Percentiles rank a stretch among this genome's conserved stretches.
Evolutionary conservation across 78 protist genomes (phyloP).

Genomic region (Dictyostelium discoideum): DNA sequence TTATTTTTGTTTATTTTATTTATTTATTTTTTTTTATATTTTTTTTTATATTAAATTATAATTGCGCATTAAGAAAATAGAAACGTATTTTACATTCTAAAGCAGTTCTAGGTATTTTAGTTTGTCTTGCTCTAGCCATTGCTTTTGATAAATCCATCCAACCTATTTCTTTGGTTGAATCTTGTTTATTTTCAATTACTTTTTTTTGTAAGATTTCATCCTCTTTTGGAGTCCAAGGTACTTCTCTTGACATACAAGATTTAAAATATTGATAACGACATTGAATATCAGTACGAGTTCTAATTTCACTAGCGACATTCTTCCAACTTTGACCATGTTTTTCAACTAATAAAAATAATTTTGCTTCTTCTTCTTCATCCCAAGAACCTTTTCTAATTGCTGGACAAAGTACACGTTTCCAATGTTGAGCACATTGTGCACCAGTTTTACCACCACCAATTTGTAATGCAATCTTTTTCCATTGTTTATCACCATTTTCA

Average conservation of each 20-base stretch:
- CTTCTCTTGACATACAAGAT: slow-evolving; percentile 71
- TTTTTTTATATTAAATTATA: too few species aligned
- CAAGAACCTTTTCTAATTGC: slow-evolving; percentile 71
- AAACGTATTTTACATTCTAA: slow-evolving; percentile 61
- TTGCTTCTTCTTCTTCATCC: slow-evolving; percentile 77
- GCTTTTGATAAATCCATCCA: slow-evolving; percentile 71
- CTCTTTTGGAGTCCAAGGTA: slow-evolving; percentile 62
- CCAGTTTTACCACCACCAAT: slow-evolving; percentile 80
- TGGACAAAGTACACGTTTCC: slow-evolving; percentile 75
- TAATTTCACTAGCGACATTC: slow-evolving; percentile 62
- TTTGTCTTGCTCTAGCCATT: slow-evolving; percentile 70
- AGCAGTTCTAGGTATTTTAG: slow-evolving; percentile 68
- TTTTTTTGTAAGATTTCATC: slow-evolving; percentile 61
- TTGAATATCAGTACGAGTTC: slow-evolving; percentile 71
- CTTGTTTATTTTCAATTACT: slow-evolving; percentile 53
- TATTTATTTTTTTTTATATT: too few species aligned
- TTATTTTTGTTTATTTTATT: too few species aligned
- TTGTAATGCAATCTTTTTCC: slow-evolving; percentile 73
- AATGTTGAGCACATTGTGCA: slow-evolving; percentile 78
- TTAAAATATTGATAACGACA: slow-evolving; percentile 78
- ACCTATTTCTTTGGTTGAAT: slow-evolving; percentile 11
- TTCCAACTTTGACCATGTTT: slow-evolving; percentile 79
- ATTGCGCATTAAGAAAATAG: neutral
- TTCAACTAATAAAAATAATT: slow-evolving; percentile 43
- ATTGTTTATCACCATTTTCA: slow-evolving; percentile 77